A percentile compares a stretch with the other conserved stretches of the same genome.
phyloP scores from a whole-genome alignment of 371 early-diverging fungal species.

The Ordospora pajunii region DNA sequence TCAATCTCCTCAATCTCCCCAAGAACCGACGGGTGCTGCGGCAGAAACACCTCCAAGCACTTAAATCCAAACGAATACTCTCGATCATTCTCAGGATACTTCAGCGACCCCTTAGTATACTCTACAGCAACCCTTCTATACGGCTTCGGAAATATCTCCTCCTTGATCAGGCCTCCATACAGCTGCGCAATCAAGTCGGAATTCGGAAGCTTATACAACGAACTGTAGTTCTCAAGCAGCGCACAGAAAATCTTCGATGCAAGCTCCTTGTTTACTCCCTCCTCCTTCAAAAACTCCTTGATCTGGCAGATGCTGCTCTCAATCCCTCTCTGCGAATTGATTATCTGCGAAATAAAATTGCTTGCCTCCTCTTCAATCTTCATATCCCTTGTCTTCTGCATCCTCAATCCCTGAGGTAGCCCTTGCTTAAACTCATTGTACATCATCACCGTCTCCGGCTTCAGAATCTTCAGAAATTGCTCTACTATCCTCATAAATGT shows the following conservation, averaged over 20 bases:
- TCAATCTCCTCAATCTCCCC: slow-evolving; percentile 42
- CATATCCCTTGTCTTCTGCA: slow-evolving; percentile 8
- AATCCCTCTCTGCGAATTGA: slow-evolving; percentile 31
- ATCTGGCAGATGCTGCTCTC: slow-evolving; percentile 20
- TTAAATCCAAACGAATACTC: slow-evolving; percentile 52
- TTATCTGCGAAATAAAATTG: slow-evolving; percentile 45
- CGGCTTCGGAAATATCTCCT: slow-evolving; percentile 31
- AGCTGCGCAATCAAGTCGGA: slow-evolving; percentile 37
- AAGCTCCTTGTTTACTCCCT: slow-evolving; percentile 17
- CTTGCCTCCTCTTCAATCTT: slow-evolving; percentile 34
- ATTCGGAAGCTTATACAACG: slow-evolving; percentile 36
- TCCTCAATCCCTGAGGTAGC: slow-evolving; percentile 16
- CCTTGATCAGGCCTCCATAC: slow-evolving; percentile 51
- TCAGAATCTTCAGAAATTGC: background rate
- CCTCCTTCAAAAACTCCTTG: slow-evolving; percentile 22
- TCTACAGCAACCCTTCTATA: slow-evolving; percentile 30
- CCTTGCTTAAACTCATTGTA: slow-evolving; percentile 24
- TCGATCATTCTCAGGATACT: slow-evolving; percentile 37
- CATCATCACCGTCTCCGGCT: slow-evolving; percentile 1
- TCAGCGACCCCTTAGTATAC: slow-evolving; percentile 38
- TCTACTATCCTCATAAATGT: slow-evolving; percentile 25
- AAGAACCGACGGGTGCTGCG: slow-evolving; percentile 12
- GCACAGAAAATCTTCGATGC: slow-evolving; percentile 42
- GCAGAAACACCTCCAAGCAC: slow-evolving; percentile 36
- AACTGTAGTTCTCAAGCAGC: slow-evolving; percentile 44